Conservation (phyloP, 2,329 filamentous ascomycete species). For the Pseudogymnoascus sp. region DNA sequence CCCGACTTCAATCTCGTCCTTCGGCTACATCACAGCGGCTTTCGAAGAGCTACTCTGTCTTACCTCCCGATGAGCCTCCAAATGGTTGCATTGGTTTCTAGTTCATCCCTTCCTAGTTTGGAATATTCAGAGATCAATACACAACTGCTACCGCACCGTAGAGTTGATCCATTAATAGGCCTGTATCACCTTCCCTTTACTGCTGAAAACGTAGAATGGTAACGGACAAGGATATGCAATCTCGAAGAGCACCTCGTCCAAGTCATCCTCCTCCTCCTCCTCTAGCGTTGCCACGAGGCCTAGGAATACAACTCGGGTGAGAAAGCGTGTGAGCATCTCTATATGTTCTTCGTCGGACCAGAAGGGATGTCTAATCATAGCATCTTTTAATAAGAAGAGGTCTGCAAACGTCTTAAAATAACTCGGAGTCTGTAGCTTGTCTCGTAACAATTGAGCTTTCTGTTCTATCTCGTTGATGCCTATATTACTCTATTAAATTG, state of each 20-base stretch:
- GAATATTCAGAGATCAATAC: background rate
- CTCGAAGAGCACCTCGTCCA: slow-evolving; percentile 15
- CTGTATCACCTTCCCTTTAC: background rate
- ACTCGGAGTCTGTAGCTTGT: background rate
- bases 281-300: slow-evolving; percentile 11
- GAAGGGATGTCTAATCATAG: slow-evolving; percentile 8
- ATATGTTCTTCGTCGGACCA: slow-evolving; percentile 13
- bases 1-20: background rate
- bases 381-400: slow-evolving; percentile 4
- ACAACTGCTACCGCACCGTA: background rate
- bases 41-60: background rate
- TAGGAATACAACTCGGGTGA: slow-evolving; percentile 3
- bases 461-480: slow-evolving; percentile 16
- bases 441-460: slow-evolving; percentile 12
- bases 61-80: background rate
- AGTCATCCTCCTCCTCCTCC: slow-evolving; percentile 5
- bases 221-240: slow-evolving; percentile 15
- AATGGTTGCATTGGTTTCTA: background rate
- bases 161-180: background rate
- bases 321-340: slow-evolving; percentile 14
- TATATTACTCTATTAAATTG: slow-evolving; percentile 12
- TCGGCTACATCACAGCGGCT: too few relatives aligned
- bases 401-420: background rate
- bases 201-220: background rate
- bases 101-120: background rate